Base-by-base conservation (phyloP, 768 basidiomycete species). In the Boletales sp. region DNA sequence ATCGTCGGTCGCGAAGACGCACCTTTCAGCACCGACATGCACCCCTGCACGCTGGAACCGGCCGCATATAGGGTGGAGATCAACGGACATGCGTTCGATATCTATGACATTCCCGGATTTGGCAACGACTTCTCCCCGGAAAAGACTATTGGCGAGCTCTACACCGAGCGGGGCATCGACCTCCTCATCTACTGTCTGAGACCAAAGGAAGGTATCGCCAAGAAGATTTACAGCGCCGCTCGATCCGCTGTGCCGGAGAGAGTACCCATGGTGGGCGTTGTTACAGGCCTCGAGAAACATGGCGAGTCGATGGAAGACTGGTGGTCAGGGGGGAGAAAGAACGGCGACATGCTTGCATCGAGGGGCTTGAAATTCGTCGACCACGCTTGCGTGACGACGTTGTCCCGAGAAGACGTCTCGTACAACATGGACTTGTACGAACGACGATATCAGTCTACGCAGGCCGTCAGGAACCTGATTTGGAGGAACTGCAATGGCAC, bases 381-480 rank as follows among this genome's bases (percentile, higher is more conserved):
- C 10, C 67, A 73, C 39, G 76, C 72, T 1, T 77, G 76, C 57
- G 64, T 76, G 57, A 75, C 74, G 32, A 70, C 72, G 19, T 47
- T 67, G 41, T 65, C 64, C 18, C 51, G 59, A 2, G 64, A 65
- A 48, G 64, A 65, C 41, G 64, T 65, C 28, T 63, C 60, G 49
- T 65, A 64, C 55, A 67, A 65, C 52, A 62, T 65, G 56, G 63
- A 62, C 18, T 60, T 70, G 54, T 63, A 68, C 56, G 63, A 58
- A 41, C 60, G 65, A 18, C 63, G 68, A 49, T 62, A 64, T 48
- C 52, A 58, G 41, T 59, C 63, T 19, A 57, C 60, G 36, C 61
- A 63, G 54, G 56, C 41, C 42, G 50, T 65, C 13, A 60, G 49
- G 49, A 60, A 54, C 44, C 54, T 64, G 21, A 60, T 64, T 34